A percentile compares a stretch with the other conserved stretches of the same genome.
These are phyloP conservation scores for Ustulina deusta DNA, from an alignment of 2,329 filamentous ascomycete genomes.

Conservation along the genomic window DNA sequence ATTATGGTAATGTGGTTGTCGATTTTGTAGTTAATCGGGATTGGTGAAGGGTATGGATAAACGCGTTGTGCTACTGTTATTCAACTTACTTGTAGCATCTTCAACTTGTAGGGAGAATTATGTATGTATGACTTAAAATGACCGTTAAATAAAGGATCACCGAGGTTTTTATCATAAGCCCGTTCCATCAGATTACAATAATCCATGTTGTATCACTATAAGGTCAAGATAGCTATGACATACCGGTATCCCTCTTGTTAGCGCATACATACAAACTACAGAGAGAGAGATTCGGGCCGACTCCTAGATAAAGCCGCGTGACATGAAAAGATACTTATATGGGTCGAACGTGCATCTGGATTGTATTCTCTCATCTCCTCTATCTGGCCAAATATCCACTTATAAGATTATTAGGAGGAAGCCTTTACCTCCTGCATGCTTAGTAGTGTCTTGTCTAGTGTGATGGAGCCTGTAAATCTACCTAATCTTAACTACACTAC, in stretches of 20 bases:
- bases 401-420: neutral
- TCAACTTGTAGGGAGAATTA: too few species aligned
- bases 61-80: too few species aligned
- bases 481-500: too few species aligned
- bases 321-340: neutral
- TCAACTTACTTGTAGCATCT: too few species aligned
- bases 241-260: too few species aligned
- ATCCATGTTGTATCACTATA: too few species aligned
- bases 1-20: neutral
- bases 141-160: too few species aligned
- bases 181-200: too few species aligned
- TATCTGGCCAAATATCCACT: slow-evolving; percentile 6
- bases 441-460: neutral
- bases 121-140: too few species aligned
- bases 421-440: neutral
- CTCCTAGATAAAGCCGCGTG: neutral
- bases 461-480: neutral
- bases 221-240: too few species aligned
- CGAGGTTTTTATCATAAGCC: too few species aligned
- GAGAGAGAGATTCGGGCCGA: neutral
- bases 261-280: too few species aligned
- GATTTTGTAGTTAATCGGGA: slow-evolving; percentile 3
- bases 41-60: neutral
- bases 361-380: neutral
- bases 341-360: neutral